phyloP scores from a whole-genome alignment of 2,329 filamentous ascomycete genomes.

The Trichoderma gracile region DNA sequence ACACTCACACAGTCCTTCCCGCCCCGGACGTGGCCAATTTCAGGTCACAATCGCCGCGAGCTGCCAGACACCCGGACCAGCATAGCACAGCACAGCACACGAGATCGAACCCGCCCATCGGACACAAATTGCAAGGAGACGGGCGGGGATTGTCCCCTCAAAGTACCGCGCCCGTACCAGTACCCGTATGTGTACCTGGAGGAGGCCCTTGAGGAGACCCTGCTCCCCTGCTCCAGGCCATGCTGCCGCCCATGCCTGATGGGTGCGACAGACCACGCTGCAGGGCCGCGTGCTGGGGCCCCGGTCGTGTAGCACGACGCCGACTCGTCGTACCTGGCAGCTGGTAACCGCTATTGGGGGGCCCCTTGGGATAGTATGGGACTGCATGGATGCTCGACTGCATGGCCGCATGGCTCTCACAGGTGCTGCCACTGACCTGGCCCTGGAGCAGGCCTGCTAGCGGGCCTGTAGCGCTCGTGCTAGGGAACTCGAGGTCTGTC shows the following conservation, averaged over 20 bases:
- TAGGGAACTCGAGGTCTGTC: not conserved
- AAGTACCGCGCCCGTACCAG: not conserved
- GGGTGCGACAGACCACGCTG: not conserved
- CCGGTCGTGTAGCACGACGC: constrained; percentile 20
- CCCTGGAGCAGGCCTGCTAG: constrained; percentile 1
- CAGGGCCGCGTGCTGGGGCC: not conserved
- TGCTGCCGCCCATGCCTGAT: too few species aligned
- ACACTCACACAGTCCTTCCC: too few species aligned
- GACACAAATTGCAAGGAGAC: constrained; percentile 23
- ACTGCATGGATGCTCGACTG: not conserved
- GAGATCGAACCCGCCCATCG: constrained; percentile 19
- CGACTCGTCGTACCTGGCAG: constrained; percentile 25
- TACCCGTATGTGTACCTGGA: not conserved
- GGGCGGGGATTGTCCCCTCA: not conserved
- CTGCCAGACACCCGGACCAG: constrained; percentile 16
- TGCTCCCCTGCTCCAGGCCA: too few species aligned
- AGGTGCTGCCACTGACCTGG: constrained; percentile 2
- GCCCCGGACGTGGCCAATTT: constrained; percentile 15
- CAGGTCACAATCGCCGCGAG: constrained; percentile 12
- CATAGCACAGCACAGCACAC: too few species aligned
- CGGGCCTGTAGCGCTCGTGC: not conserved
- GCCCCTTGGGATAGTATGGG: not conserved
- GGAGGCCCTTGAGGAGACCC: too few species aligned
- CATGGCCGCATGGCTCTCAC: not conserved
- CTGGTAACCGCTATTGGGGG: constrained; percentile 23